Evolutionary conservation across 2,329 filamentous ascomycete genomes (phyloP).

Genomic region (Periconia macrospinosa): DNA sequence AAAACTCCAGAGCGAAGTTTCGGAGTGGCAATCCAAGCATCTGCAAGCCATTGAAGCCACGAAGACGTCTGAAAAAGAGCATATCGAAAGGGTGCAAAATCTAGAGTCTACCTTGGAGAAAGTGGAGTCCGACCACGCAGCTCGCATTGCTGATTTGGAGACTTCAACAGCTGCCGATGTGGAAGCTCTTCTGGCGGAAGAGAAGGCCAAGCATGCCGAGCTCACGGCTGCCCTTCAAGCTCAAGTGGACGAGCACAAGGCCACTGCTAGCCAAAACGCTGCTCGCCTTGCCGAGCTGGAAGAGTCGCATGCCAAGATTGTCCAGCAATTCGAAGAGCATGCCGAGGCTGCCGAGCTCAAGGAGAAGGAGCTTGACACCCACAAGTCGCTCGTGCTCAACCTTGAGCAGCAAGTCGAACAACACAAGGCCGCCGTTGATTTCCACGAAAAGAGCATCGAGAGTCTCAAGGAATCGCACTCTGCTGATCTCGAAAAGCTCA

Average conservation of each 20-base stretch:
- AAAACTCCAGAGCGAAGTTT: slow-evolving; percentile 71
- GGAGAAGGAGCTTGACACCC: slow-evolving; percentile 54
- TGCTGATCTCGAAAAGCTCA: slow-evolving; percentile 55
- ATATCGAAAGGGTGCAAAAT: slow-evolving; percentile 71
- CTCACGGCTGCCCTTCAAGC: slow-evolving; percentile 63
- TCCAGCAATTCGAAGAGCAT: slow-evolving; percentile 69
- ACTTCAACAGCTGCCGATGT: slow-evolving; percentile 29
- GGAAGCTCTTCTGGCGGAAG: slow-evolving; percentile 41
- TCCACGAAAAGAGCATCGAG: slow-evolving; percentile 57
- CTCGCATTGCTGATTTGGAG: slow-evolving; percentile 34
- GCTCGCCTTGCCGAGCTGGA: slow-evolving; percentile 74
- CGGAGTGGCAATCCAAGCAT: slow-evolving; percentile 76
- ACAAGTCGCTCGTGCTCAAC: slow-evolving; percentile 55
- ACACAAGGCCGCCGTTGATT: slow-evolving; percentile 58
- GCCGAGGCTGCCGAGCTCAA: slow-evolving; percentile 61
- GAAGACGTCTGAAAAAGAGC: slow-evolving; percentile 70
- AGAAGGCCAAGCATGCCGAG: slow-evolving; percentile 52
- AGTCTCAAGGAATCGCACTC: slow-evolving; percentile 58
- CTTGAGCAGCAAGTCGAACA: slow-evolving; percentile 60
- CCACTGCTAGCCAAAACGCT: slow-evolving; percentile 69
- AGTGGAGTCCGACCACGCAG: slow-evolving; percentile 38
- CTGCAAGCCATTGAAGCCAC: slow-evolving; percentile 69
- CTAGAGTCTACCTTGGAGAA: slow-evolving; percentile 64
- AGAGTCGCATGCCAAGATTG: slow-evolving; percentile 66
- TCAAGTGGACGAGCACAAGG: slow-evolving; percentile 81